phyloP scores from a whole-genome alignment of 257 asterid genomes.

The Lantana camara region DNA sequence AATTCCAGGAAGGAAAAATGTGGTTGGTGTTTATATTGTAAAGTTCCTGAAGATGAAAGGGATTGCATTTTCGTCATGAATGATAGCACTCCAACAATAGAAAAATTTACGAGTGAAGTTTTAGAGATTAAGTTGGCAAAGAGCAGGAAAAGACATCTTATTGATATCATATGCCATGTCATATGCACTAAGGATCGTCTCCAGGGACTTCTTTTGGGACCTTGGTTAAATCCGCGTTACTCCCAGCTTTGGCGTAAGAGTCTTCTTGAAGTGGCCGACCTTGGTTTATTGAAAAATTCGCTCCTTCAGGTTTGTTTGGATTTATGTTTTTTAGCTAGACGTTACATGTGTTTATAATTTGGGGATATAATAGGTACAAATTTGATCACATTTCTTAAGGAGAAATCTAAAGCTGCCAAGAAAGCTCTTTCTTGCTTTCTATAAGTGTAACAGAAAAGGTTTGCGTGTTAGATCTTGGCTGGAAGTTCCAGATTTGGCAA shows the following conservation, averaged over 20 bases:
- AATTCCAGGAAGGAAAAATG: constrained; percentile 70
- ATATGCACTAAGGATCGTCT: constrained; percentile 73
- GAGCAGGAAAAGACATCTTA: constrained; percentile 61
- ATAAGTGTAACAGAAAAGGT: no score
- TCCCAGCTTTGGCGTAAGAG: constrained; percentile 69
- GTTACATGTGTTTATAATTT: no score
- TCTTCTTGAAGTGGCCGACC: constrained; percentile 46
- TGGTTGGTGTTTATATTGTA: constrained; percentile 93
- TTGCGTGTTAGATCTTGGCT: no score
- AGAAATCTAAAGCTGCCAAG: no score
- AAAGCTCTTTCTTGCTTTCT: no score
- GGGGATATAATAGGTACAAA: no score
- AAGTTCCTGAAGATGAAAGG: constrained; percentile 63
- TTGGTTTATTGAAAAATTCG: constrained; percentile 48
- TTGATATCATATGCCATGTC: constrained; percentile 71
- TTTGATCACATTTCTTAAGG: no score
- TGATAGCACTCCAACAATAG: constrained; percentile 49
- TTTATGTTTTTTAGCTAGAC: no score
- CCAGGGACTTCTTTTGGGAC: constrained; percentile 88
- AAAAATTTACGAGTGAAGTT: constrained; percentile 55
- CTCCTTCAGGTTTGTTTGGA: constrained; percentile 75
- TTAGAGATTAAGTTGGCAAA: constrained; percentile 48
- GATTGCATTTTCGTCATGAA: constrained; percentile 71
- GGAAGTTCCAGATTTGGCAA: no score
- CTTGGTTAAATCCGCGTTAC: constrained; percentile 82